Evolutionary conservation across 176 grass and related monocot genomes (phyloP).

Genomic region (Ananas comosus): DNA sequence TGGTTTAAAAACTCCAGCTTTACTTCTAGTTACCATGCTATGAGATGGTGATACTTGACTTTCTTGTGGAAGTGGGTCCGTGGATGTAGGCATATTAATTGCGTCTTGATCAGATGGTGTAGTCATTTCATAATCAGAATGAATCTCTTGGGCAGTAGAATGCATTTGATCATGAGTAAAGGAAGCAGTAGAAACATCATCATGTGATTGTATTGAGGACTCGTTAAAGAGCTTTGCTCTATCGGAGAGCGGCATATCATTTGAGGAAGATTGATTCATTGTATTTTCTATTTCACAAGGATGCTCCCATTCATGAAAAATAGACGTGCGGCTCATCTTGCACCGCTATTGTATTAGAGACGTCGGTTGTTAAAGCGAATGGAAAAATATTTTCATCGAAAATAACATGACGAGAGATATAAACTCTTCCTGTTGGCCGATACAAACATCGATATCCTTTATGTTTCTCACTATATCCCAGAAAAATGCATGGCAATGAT

Average conservation of each 20-base stretch:
- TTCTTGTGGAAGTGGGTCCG: too few species aligned
- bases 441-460: not conserved
- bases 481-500: not conserved
- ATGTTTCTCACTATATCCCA: conserved; percentile 1
- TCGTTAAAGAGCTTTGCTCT: not conserved
- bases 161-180: too few species aligned
- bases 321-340: too few species aligned
- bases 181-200: too few species aligned
- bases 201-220: too few species aligned
- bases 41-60: too few species aligned
- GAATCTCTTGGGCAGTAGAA: too few species aligned
- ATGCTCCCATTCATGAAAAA: not conserved
- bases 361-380: not conserved
- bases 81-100: too few species aligned
- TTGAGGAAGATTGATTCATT: not conserved
- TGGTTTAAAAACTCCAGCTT: not conserved
- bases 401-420: not conserved
- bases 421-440: not conserved
- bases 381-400: not conserved
- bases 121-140: too few species aligned
- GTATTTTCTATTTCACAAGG: not conserved
- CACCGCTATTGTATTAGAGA: too few species aligned
- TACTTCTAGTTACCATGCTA: not conserved
- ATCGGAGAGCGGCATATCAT: not conserved
- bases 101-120: too few species aligned